These are phyloP conservation scores for Leccinum aurantiacum DNA, from an alignment of 768 basidiomycete genomes.

Conservation along the genomic window DNA sequence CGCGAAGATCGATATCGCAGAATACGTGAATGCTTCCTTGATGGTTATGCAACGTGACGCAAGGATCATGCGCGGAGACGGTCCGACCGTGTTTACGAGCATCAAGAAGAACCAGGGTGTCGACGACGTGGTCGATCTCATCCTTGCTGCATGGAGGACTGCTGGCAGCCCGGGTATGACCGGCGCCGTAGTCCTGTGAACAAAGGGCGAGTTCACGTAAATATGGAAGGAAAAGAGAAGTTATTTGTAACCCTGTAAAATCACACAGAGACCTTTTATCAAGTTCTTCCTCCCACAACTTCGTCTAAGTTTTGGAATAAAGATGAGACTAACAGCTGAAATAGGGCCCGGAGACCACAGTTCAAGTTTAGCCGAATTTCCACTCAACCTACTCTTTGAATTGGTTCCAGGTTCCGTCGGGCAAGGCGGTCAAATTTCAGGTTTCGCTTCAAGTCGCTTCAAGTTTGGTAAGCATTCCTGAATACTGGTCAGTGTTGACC, in stretches of 20 bases:
- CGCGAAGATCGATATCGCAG: slow-evolving; percentile 85
- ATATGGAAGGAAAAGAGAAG: background rate
- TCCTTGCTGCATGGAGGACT: slow-evolving; percentile 85
- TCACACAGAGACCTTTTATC: background rate
- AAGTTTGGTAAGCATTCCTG: background rate
- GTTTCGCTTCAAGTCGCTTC: background rate
- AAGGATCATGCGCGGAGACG: slow-evolving; percentile 89
- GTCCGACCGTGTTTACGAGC: slow-evolving; percentile 90
- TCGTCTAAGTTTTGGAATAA: background rate
- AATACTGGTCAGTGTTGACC: background rate
- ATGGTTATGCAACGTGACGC: slow-evolving; percentile 94
- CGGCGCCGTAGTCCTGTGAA: slow-evolving; percentile 36
- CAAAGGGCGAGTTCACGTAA: slow-evolving; percentile 1
- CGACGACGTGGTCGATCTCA: slow-evolving; percentile 75
- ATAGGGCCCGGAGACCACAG: background rate
- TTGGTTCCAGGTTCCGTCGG: background rate
- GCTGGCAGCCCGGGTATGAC: slow-evolving; percentile 72
- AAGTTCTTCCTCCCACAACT: slow-evolving; percentile 1
- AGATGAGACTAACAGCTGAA: background rate
- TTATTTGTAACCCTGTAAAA: slow-evolving; percentile 4
- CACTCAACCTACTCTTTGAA: background rate
- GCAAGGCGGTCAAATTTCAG: background rate
- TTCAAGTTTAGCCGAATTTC: background rate
- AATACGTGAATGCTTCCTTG: slow-evolving; percentile 88
- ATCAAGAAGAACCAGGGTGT: slow-evolving; percentile 78